Base-by-base conservation (phyloP, 2,329 filamentous ascomycete species). In the Teratosphaeria gauchensis region DNA sequence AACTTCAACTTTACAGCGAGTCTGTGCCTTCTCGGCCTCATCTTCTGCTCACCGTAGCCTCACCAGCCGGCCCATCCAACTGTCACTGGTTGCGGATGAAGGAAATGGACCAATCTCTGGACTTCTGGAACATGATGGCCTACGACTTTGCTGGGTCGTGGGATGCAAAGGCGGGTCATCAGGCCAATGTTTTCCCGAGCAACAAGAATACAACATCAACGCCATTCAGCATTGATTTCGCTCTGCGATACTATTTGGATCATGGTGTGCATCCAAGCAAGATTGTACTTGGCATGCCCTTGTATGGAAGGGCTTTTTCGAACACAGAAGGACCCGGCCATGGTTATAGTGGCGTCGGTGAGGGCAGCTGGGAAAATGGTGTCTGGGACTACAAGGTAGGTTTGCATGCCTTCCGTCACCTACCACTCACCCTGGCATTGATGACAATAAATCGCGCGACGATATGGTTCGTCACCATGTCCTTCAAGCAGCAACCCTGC, bases 221-320 rank as follows among this genome's bases (percentile, higher is more conserved):
- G 0, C 91, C 91, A 0, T 96, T 92, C 76, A 90, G 83, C 74
- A 89, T 88, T 2, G 77, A 83, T 3, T 77, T 80, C 0, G 91
- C 92, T 0, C 76, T 97, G 6, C 76, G 84, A 12, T 80, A 84
- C 65, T 97, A 96, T 75, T 77, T 82, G 16, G 70, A 75, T 1
- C 80, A 81, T 3, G 76, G 77, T 6, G 84, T 96, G 0, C 69
- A 80, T 0, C 71, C 84, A 0, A 70, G 78, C 61, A 96, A 96
- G 75, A 83, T 97, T 57, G 88, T 96, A 2, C 73, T 96, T 14
- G 92, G 92, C 2, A 92, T 96, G 88, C 92, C 92, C 1, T 77
- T 97, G 12, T 97, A 96, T 71, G 92, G 92, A 1, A 88, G 91
- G 38, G 84, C 89, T 0, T 97, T 96, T 71, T 80, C 85, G 65